Evolutionary conservation across 2,329 filamentous ascomycete species (phyloP).

Genomic region (Penicillium sp.): DNA sequence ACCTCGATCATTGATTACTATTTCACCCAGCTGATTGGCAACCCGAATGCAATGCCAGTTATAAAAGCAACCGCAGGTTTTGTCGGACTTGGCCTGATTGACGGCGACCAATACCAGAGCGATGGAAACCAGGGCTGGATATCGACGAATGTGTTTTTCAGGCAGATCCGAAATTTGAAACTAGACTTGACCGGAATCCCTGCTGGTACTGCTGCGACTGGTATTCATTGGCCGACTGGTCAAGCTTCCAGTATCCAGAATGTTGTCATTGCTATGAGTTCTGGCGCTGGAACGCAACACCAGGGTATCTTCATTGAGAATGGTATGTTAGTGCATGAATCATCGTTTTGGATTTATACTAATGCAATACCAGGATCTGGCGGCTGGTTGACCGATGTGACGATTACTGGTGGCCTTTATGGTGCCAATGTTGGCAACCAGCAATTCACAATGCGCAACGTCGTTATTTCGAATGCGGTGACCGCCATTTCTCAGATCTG

Average conservation of each 20-base stretch:
- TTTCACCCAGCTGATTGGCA: constrained; percentile 61
- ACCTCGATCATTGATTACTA: constrained; percentile 61
- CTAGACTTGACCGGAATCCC: constrained; percentile 53
- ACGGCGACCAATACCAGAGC: constrained; percentile 53
- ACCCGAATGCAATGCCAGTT: constrained; percentile 56
- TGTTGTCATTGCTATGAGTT: constrained; percentile 58
- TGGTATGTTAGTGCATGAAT: constrained; percentile 29
- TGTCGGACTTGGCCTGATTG: constrained; percentile 56
- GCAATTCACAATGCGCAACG: constrained; percentile 60
- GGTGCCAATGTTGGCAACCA: constrained; percentile 63
- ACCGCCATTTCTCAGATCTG: constrained; percentile 58
- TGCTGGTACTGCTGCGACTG: constrained; percentile 29
- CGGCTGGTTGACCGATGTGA: constrained; percentile 59
- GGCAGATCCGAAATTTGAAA: constrained; percentile 64
- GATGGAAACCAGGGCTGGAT: constrained; percentile 39
- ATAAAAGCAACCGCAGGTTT: constrained; percentile 56
- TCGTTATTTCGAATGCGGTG: constrained; percentile 52
- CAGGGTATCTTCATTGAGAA: constrained; percentile 62
- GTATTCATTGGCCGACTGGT: constrained; percentile 55
- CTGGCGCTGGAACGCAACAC: constrained; percentile 48
- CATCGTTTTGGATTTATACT: background rate
- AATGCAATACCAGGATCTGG: constrained; percentile 45
- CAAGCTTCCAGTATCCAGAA: constrained; percentile 62
- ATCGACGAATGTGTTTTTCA: constrained; percentile 61
- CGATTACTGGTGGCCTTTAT: constrained; percentile 60